A percentile compares a stretch with the other conserved stretches of the same genome.
Conservation (phyloP, 805 yeast genomes). For the Yamadazyma olivae region DNA sequence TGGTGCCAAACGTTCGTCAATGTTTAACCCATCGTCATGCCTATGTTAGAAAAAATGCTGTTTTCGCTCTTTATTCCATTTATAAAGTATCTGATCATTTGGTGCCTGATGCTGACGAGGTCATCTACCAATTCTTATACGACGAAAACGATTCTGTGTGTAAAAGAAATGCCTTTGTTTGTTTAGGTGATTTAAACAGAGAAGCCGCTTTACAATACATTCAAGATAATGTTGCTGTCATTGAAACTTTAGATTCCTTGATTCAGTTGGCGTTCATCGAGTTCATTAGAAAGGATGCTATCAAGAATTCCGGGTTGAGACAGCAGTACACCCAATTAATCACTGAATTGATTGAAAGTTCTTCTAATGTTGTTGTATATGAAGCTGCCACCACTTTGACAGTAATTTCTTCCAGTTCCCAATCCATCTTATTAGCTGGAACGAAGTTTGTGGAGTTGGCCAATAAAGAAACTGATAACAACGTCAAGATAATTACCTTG, state of each 20-base stretch:
- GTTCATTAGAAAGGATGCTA: constrained; percentile 82
- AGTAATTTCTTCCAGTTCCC: constrained; percentile 58
- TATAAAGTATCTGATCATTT: constrained; percentile 80
- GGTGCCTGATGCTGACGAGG: constrained; percentile 93
- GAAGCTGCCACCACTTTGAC: constrained; percentile 88
- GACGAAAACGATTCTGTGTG: constrained; percentile 92
- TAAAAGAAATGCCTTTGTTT: constrained; percentile 91
- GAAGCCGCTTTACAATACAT: constrained; percentile 81
- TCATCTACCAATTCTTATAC: constrained; percentile 66
- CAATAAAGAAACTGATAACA: constrained; percentile 90
- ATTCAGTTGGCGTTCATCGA: constrained; percentile 88
- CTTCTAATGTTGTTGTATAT: constrained; percentile 67
- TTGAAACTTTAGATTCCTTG: constrained; percentile 72
- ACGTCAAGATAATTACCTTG: constrained; percentile 87
- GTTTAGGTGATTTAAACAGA: constrained; percentile 77
- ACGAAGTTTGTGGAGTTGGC: constrained; percentile 84
- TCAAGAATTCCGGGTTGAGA: constrained; percentile 58
- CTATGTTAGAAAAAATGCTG: constrained; percentile 96
- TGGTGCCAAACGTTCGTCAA: constrained; percentile 87
- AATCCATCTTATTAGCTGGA: constrained; percentile 75
- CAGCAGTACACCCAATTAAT: constrained; percentile 70
- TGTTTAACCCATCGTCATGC: constrained; percentile 97
- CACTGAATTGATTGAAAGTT: constrained; percentile 66
- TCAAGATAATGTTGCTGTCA: constrained; percentile 59
- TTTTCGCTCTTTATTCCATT: constrained; percentile 82